Base-by-base conservation (phyloP, 192 early-diverging fungal genomes). In the Rhizophagus clarus region DNA sequence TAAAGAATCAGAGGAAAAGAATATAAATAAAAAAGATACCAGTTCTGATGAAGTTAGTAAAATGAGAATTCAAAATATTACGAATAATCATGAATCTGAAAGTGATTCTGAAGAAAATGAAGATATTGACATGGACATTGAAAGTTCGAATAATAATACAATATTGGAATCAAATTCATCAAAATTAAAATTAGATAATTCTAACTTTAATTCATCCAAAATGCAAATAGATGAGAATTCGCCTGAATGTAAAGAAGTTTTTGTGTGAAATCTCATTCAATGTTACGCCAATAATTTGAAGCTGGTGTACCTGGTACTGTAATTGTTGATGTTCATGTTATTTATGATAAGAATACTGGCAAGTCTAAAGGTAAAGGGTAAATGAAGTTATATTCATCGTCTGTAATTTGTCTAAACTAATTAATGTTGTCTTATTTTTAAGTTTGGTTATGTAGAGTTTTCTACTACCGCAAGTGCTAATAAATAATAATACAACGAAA, bases 371-470 rank as follows among this genome's bases (percentile, higher is more conserved):
- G n/a, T 68, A 95, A 93, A 84, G 95, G 95, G 83, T 93, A 81
- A 68, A 82, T 74, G n/a, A 10, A 74, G 22, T 76, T 42, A 45
- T 66, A n/a, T 40, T 42, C 45, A 37, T 20, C 3, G 26, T 22
- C 24, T 5, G 14, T 2, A 24, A 24, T 76, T 63, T 42, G 45
- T 64, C 15, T 28, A 31, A 42, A 42, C 34, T 69, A 4, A 40
- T 34, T 40, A 31, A 64, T 81, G 63, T 40, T 72, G 64, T 29
- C 34, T 28, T 64, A 40, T n/a, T n/a, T 83, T 78, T 83, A 91
- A 93, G 56, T 97, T 94, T 83, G 96, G 92, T 73, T 97, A 97
- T 88, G 90, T 98, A 40, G 95, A 97, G 72, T 97, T 97, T 82
- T 83, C 88, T 69, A 79, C 81, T 68, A 79, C 88, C 40, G 93